A percentile compares a stretch with the other conserved stretches of the same genome.
phyloP scores from a whole-genome alignment of 2,329 filamentous ascomycete genomes.

The Beauveria pseudobassiana region DNA sequence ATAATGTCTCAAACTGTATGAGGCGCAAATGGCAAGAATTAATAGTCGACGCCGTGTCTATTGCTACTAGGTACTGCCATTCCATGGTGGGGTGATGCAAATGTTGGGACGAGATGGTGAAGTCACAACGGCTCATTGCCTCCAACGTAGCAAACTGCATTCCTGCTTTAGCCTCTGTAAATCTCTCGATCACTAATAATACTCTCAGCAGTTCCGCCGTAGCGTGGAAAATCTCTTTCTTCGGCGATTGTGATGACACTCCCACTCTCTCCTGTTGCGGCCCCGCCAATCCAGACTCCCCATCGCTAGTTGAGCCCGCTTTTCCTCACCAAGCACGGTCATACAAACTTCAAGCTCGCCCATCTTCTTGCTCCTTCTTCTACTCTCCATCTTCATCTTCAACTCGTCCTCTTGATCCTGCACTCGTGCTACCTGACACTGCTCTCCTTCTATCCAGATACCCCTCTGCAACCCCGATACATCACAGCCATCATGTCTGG shows the following conservation, averaged over 20 bases:
- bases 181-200: background rate
- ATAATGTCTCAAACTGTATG: slow-evolving; percentile 5
- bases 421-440: background rate
- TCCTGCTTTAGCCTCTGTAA: background rate
- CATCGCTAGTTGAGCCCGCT: slow-evolving; percentile 6
- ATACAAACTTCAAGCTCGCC: slow-evolving; percentile 6
- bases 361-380: slow-evolving; percentile 3
- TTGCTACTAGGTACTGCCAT: background rate
- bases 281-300: slow-evolving; percentile 9
- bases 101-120: background rate
- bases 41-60: background rate
- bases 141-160: background rate
- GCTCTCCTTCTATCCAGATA: background rate
- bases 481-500: slow-evolving; percentile 50
- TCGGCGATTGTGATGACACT: slow-evolving; percentile 8
- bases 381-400: slow-evolving; percentile 6
- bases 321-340: slow-evolving; percentile 11
- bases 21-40: background rate
- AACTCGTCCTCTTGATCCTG: background rate
- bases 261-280: background rate
- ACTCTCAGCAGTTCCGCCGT: background rate
- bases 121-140: background rate
- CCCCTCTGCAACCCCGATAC: background rate
- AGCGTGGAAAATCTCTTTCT: background rate
- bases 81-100: slow-evolving; percentile 1